phyloP scores from a whole-genome alignment of 1,284 basidiomycete species.

The Pseudozyma pruni region DNA sequence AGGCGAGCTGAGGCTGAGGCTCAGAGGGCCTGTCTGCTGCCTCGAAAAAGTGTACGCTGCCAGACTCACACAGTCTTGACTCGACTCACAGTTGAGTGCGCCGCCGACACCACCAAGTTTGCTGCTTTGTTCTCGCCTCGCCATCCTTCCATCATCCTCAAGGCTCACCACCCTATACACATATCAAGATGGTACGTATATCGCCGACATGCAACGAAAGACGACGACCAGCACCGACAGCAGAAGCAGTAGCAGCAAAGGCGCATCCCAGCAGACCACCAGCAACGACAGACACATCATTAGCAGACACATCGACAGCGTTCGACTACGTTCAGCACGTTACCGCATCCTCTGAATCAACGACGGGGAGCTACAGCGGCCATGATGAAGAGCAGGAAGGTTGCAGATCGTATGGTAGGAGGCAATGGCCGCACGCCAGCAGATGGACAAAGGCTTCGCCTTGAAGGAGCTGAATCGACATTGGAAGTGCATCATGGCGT shows the following conservation, averaged over 20 bases:
- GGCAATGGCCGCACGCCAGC: too few relatives aligned
- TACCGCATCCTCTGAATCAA: too few relatives aligned
- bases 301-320: too few relatives aligned
- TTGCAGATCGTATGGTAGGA: too few relatives aligned
- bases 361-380: too few relatives aligned
- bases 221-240: conserved; percentile 12
- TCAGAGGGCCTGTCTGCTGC: not conserved
- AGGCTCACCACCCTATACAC: conserved; percentile 42
- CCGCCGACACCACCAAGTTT: conserved; percentile 21
- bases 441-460: too few relatives aligned
- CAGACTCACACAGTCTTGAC: too few relatives aligned
- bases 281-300: not conserved
- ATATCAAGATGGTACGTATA: conserved; percentile 52
- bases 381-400: too few relatives aligned
- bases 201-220: conserved; percentile 6
- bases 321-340: too few relatives aligned
- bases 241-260: conserved; percentile 12
- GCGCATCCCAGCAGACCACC: not conserved
- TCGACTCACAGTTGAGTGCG: not conserved
- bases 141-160: conserved; percentile 55
- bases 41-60: not conserved
- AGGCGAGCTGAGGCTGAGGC: not conserved
- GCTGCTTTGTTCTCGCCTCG: conserved; percentile 15
- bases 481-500: too few relatives aligned
- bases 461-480: too few relatives aligned